Percentiles rank a stretch among this genome's conserved stretches.
These are phyloP conservation scores for Ophiocordyceps robertsii DNA, from an alignment of 2,329 filamentous ascomycete species.

Conservation along the genomic window DNA sequence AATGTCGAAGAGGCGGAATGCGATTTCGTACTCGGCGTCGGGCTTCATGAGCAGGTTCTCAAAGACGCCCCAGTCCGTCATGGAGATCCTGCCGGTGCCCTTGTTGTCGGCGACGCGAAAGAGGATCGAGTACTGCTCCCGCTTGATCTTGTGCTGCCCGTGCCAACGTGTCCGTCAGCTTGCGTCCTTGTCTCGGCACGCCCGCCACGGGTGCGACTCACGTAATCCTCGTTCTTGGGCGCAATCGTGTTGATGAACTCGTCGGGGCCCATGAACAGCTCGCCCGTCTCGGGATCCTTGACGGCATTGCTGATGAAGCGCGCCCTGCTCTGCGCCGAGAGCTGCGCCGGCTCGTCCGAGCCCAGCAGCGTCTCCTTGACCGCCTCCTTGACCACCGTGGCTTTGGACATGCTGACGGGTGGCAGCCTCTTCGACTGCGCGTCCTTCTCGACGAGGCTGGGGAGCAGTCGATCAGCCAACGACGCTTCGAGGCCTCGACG, in stretches of 20 bases:
- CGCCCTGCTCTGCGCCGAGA: constrained; percentile 62
- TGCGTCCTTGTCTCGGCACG: background rate
- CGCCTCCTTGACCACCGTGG: constrained; percentile 45
- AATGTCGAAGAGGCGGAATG: constrained; percentile 89
- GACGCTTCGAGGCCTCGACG: too few species aligned
- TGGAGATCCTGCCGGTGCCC: constrained; percentile 55
- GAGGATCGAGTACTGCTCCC: constrained; percentile 87
- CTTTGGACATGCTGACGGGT: constrained; percentile 20
- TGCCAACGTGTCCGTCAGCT: background rate
- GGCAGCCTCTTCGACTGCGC: background rate
- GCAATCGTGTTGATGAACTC: constrained; percentile 87
- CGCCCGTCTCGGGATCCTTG: constrained; percentile 62
- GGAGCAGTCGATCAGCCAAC: background rate
- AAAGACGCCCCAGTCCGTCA: constrained; percentile 85
- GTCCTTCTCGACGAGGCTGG: background rate
- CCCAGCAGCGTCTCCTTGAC: constrained; percentile 75
- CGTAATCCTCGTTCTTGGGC: constrained; percentile 78
- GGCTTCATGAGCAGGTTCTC: constrained; percentile 88
- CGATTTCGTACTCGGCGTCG: constrained; percentile 97
- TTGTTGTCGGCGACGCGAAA: constrained; percentile 82
- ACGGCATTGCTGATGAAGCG: constrained; percentile 66
- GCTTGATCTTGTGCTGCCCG: constrained; percentile 85
- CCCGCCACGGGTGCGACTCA: constrained; percentile 34
- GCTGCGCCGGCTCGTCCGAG: constrained; percentile 37
- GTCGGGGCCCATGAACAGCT: constrained; percentile 68